phyloP scores from a whole-genome alignment of 768 basidiomycete genomes.

The Amanita muscaria region DNA sequence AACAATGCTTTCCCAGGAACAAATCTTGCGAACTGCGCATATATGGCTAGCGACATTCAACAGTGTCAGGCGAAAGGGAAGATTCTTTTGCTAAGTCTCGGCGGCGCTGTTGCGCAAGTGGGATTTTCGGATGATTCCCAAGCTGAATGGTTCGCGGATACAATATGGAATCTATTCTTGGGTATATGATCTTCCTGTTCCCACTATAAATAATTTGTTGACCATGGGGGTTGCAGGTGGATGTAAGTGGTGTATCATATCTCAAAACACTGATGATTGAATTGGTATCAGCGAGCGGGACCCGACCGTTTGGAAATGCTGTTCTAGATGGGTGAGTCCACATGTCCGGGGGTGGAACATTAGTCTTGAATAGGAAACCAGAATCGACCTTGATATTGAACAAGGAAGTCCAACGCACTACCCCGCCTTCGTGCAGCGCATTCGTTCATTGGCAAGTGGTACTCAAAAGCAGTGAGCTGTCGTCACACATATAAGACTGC shows the following conservation, averaged over 20 bases:
- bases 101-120: constrained; percentile 50
- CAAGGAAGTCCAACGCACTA: constrained; percentile 44
- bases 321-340: constrained; percentile 55
- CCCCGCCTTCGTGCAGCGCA: constrained; percentile 41
- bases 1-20: constrained; percentile 48
- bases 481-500: not conserved
- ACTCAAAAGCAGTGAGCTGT: constrained; percentile 38
- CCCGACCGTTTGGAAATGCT: constrained; percentile 59
- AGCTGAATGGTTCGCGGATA: constrained; percentile 45
- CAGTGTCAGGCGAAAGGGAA: constrained; percentile 58
- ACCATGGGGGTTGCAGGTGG: constrained; percentile 18
- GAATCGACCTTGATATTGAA: constrained; percentile 67
- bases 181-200: constrained; percentile 25
- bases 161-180: constrained; percentile 64
- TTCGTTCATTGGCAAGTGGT: constrained; percentile 39
- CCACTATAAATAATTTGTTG: not conserved
- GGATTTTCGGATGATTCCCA: constrained; percentile 46
- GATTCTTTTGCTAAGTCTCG: constrained; percentile 42
- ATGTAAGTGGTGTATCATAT: constrained; percentile 17
- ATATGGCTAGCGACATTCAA: constrained; percentile 52
- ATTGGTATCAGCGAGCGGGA: constrained; percentile 23
- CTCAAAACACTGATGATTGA: not conserved
- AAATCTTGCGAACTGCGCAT: constrained; percentile 53
- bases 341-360: not conserved
- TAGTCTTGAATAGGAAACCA: constrained; percentile 12